phyloP scores from a whole-genome alignment of 2,329 filamentous ascomycete species.

The Aspergillus neoniger region DNA sequence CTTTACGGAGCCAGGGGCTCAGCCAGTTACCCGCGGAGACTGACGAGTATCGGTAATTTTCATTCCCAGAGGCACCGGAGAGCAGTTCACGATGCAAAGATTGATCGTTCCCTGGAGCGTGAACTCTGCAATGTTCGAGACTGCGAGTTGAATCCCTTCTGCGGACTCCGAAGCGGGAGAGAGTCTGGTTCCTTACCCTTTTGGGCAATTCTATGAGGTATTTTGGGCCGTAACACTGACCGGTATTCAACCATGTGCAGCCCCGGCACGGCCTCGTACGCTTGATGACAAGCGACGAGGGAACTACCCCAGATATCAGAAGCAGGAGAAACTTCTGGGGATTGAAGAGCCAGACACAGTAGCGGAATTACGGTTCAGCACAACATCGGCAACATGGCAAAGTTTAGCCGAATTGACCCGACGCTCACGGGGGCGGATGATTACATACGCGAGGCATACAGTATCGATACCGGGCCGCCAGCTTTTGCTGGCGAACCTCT shows the following conservation, averaged over 20 bases:
- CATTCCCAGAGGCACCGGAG: background rate
- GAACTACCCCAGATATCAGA: background rate
- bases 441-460: constrained; percentile 24
- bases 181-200: constrained; percentile 2
- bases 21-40: background rate
- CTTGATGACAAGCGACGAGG: background rate
- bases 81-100: background rate
- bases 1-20: background rate
- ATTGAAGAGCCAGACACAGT: background rate
- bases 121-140: background rate
- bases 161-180: background rate
- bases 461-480: constrained; percentile 26
- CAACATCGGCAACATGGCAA: constrained; percentile 13
- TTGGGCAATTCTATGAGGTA: constrained; percentile 1
- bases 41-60: background rate
- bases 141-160: background rate
- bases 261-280: background rate
- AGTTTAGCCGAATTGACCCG: constrained; percentile 22
- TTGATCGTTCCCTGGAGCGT: background rate
- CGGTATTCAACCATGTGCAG: background rate
- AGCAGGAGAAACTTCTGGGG: background rate
- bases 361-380: background rate
- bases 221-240: constrained; percentile 5
- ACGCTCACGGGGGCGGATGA: constrained; percentile 19
- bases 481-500: constrained; percentile 26